Evolutionary conservation across 305 asterid species (phyloP).

Genomic region (Fraxinus sp.): DNA sequence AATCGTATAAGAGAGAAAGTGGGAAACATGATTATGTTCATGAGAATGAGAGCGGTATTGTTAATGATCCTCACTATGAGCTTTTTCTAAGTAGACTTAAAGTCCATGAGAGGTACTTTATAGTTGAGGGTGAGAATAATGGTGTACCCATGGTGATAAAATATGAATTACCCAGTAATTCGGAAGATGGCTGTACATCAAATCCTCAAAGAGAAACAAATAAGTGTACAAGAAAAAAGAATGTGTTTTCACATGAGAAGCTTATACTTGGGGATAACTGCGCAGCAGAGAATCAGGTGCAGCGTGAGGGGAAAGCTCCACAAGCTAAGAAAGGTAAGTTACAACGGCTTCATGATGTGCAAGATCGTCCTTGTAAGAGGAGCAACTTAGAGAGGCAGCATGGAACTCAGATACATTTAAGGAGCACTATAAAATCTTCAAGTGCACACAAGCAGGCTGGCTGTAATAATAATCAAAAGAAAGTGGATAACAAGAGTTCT

Average conservation of each 20-base stretch:
- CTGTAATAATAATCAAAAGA: background rate
- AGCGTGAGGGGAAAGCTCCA: background rate
- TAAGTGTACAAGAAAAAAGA: constrained; percentile 12
- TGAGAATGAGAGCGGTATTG: constrained; percentile 13
- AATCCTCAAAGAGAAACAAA: constrained; percentile 26
- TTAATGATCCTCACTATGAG: constrained; percentile 26
- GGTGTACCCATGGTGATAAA: background rate
- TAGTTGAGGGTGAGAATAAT: constrained; percentile 5
- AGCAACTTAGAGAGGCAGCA: background rate
- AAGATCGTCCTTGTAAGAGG: background rate
- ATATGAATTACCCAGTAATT: constrained; percentile 18
- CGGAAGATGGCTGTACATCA: background rate
- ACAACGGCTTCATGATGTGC: background rate
- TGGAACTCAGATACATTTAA: background rate
- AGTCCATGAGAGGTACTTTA: constrained; percentile 24
- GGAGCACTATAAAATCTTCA: background rate
- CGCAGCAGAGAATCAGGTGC: background rate
- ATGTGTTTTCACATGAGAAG: background rate
- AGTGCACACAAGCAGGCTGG: background rate
- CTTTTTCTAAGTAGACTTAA: constrained; percentile 20
- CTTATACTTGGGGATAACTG: background rate
- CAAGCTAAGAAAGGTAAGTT: background rate
- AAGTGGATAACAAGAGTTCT: constrained; percentile 15
- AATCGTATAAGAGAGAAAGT: background rate
- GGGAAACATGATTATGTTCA: background rate